These are phyloP conservation scores for Citrus reticulata DNA, from an alignment of 345 rosid genomes.

Conservation along the genomic window DNA sequence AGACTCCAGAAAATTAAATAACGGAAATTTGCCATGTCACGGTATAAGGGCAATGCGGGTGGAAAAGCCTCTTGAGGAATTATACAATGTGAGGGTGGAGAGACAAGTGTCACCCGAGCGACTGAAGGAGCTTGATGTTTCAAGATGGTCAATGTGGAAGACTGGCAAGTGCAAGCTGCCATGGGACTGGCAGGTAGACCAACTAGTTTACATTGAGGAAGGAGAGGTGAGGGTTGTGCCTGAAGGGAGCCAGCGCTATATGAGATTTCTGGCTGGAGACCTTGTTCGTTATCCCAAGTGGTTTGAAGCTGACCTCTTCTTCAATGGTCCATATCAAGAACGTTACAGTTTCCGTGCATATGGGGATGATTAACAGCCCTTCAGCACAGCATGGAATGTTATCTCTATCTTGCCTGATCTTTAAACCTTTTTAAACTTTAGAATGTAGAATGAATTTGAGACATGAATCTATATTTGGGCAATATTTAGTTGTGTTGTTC, in stretches of 20 bases:
- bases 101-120: slow-evolving; percentile 51
- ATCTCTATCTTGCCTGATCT: neutral
- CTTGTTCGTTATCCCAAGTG: slow-evolving; percentile 90
- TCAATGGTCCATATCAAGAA: slow-evolving; percentile 80
- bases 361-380: slow-evolving; percentile 59
- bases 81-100: slow-evolving; percentile 78
- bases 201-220: slow-evolving; percentile 91
- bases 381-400: neutral
- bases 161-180: slow-evolving; percentile 78
- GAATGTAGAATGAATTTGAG: neutral
- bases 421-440: neutral
- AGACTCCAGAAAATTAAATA: neutral
- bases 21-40: slow-evolving; percentile 9
- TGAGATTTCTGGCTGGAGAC: slow-evolving; percentile 87
- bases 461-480: neutral
- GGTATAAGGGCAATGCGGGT: slow-evolving; percentile 48
- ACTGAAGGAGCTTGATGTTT: slow-evolving; percentile 67
- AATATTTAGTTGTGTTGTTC: neutral
- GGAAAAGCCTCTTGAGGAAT: slow-evolving; percentile 74
- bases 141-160: slow-evolving; percentile 85
- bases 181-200: slow-evolving; percentile 97
- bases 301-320: slow-evolving; percentile 93
- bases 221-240: slow-evolving; percentile 97
- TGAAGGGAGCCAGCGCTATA: slow-evolving; percentile 67
- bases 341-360: slow-evolving; percentile 81